Percentiles rank a stretch among this genome's conserved stretches.
Evolutionary conservation across 2,329 filamentous ascomycete species (phyloP).

Genomic region (Colletotrichum echinochloae): DNA sequence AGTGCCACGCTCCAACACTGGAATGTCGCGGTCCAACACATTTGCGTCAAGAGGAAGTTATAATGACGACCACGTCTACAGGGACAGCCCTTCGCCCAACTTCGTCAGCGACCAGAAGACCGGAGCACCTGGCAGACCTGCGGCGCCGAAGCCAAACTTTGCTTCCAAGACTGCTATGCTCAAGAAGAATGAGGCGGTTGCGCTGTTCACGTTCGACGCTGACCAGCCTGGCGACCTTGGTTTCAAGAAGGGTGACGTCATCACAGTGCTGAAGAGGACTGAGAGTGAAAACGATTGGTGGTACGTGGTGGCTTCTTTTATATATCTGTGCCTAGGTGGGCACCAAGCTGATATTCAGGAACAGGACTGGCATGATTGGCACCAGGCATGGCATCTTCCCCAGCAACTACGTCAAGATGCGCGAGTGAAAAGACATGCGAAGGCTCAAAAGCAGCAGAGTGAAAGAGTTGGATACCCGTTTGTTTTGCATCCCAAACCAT

Average conservation of each 20-base stretch:
- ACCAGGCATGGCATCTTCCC: slow-evolving; percentile 92
- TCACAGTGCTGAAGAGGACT: slow-evolving; percentile 94
- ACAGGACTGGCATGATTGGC: slow-evolving; percentile 88
- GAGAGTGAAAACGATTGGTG: slow-evolving; percentile 97
- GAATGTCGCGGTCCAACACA: slow-evolving; percentile 64
- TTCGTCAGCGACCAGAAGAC: slow-evolving; percentile 54
- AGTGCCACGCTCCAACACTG: slow-evolving; percentile 64
- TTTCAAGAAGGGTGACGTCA: slow-evolving; percentile 91
- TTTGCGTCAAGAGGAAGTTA: slow-evolving; percentile 55
- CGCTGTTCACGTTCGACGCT: slow-evolving; percentile 92
- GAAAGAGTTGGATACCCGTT: slow-evolving; percentile 27
- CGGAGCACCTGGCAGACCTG: slow-evolving; percentile 78
- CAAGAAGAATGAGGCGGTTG: slow-evolving; percentile 85
- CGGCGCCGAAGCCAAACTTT: slow-evolving; percentile 91
- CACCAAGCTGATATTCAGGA: background rate
- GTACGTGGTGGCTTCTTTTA: slow-evolving; percentile 60
- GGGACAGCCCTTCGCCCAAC: slow-evolving; percentile 53
- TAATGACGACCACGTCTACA: slow-evolving; percentile 66
- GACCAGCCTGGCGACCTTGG: slow-evolving; percentile 92
- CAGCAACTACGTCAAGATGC: slow-evolving; percentile 79
- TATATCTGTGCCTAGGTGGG: background rate
- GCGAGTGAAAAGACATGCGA: slow-evolving; percentile 56
- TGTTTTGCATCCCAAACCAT: slow-evolving; percentile 7
- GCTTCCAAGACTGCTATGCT: slow-evolving; percentile 66
- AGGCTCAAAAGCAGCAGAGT: slow-evolving; percentile 4